Percentiles rank a stretch among this genome's conserved stretches.
These are phyloP conservation scores for Viridothelium virens DNA, from an alignment of 495 filamentous ascomycete species.

Conservation along the genomic window DNA sequence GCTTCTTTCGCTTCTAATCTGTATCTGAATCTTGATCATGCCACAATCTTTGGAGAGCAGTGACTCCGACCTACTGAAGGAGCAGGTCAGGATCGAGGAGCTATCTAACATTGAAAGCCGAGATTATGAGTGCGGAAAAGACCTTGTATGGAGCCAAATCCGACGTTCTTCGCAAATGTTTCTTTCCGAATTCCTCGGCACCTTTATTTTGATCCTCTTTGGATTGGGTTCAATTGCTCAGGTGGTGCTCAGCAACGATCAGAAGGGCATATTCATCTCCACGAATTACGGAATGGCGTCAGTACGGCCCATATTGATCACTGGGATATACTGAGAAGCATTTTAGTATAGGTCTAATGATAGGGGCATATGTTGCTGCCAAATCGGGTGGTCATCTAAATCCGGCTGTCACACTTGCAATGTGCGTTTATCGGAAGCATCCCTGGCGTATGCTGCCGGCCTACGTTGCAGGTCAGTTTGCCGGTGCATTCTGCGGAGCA, in stretches of 20 bases:
- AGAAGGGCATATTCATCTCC: slow-evolving; percentile 21
- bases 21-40: not conserved
- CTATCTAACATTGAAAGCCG: not conserved
- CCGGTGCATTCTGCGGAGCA: slow-evolving; percentile 30
- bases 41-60: not conserved
- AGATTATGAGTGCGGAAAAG: not conserved
- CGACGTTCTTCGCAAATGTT: not conserved
- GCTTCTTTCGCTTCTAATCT: not conserved
- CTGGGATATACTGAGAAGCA: not conserved
- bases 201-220: slow-evolving; percentile 17
- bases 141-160: not conserved
- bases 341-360: slow-evolving; percentile 48
- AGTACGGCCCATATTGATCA: slow-evolving; percentile 9
- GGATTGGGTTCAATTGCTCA: slow-evolving; percentile 26
- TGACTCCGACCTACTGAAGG: not conserved
- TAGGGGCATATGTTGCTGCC: slow-evolving; percentile 54
- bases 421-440: slow-evolving; percentile 53
- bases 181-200: not conserved
- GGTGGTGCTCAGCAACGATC: slow-evolving; percentile 19
- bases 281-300: slow-evolving; percentile 24
- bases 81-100: slow-evolving; percentile 4
- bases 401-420: slow-evolving; percentile 56
- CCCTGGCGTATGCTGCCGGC: slow-evolving; percentile 46
- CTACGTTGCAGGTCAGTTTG: slow-evolving; percentile 30
- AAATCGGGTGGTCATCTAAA: slow-evolving; percentile 57